Percentiles rank a stretch among this genome's conserved stretches.
Evolutionary conservation across 768 basidiomycete species (phyloP).

Genomic region (Russula ochroleuca): DNA sequence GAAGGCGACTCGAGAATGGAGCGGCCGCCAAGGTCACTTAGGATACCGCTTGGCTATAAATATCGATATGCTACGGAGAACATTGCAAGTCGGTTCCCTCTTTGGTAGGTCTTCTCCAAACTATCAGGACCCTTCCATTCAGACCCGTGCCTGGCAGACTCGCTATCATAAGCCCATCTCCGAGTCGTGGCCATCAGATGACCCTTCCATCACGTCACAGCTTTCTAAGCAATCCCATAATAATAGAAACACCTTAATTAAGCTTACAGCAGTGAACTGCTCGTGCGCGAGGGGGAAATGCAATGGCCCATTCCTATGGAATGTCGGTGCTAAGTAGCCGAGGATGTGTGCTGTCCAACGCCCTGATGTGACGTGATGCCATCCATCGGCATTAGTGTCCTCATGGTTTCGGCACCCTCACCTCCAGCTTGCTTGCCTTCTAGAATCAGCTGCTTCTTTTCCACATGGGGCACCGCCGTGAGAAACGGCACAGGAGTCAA

Average conservation of each 20-base stretch:
- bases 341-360: conserved; percentile 5
- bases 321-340: conserved; percentile 14
- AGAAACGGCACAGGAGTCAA: conserved; percentile 15
- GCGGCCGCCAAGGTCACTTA: conserved; percentile 23
- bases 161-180: conserved; percentile 24
- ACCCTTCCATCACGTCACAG: conserved; percentile 22
- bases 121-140: background rate
- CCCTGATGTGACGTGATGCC: conserved; percentile 15
- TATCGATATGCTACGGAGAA: conserved; percentile 11
- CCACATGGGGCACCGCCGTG: conserved; percentile 24
- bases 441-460: conserved; percentile 21
- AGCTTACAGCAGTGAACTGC: background rate
- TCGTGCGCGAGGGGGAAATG: background rate
- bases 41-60: conserved; percentile 9
- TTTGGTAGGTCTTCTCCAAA: conserved; percentile 3
- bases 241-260: conserved; percentile 9
- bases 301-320: conserved; percentile 7
- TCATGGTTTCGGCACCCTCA: conserved; percentile 24
- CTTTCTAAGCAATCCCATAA: conserved; percentile 11
- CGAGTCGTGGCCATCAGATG: conserved; percentile 22
- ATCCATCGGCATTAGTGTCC: conserved; percentile 22
- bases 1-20: conserved; percentile 27
- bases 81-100: conserved; percentile 1
- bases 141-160: conserved; percentile 11
- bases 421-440: conserved; percentile 14